phyloP scores from a whole-genome alignment of 805 yeast genomes.

The Metschnikowia borealis region DNA sequence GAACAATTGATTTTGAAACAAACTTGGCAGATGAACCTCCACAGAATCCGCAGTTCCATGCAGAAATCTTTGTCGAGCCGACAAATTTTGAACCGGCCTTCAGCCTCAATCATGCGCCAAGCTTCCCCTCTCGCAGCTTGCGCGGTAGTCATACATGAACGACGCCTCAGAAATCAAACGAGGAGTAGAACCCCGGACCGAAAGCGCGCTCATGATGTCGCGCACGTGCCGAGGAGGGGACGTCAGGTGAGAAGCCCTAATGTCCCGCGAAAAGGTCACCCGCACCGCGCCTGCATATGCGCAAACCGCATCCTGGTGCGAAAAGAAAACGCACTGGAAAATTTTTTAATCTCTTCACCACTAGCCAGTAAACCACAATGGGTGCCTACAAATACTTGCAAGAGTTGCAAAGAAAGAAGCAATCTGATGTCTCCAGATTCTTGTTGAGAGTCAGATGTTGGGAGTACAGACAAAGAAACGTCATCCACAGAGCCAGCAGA shows the following conservation, averaged over 20 bases:
- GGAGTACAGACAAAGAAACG: constrained; percentile 99
- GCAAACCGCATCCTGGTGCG: neutral
- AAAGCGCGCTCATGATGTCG: neutral
- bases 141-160: neutral
- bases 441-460: constrained; percentile 99
- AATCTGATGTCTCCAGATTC: constrained; percentile 98
- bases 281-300: constrained; percentile 2
- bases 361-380: constrained; percentile 46
- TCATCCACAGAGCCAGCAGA: constrained; percentile 97
- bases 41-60: neutral
- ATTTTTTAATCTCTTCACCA: neutral
- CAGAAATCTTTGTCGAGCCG: neutral
- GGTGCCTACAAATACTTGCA: constrained; percentile 99
- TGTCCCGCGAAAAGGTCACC: neutral
- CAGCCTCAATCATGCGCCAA: neutral
- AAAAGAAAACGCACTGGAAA: neutral
- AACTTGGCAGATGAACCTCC: neutral
- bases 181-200: neutral
- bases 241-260: constrained; percentile 4
- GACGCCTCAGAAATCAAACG: neutral
- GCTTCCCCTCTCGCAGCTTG: neutral
- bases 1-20: neutral
- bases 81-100: neutral
- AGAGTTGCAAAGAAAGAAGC: constrained; percentile 99
- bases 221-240: neutral